Percentiles rank a stretch among this genome's conserved stretches.
These are phyloP conservation scores for Globisporangium perplexum DNA, from an alignment of 352 stramenopile species.

Conservation along the genomic window DNA sequence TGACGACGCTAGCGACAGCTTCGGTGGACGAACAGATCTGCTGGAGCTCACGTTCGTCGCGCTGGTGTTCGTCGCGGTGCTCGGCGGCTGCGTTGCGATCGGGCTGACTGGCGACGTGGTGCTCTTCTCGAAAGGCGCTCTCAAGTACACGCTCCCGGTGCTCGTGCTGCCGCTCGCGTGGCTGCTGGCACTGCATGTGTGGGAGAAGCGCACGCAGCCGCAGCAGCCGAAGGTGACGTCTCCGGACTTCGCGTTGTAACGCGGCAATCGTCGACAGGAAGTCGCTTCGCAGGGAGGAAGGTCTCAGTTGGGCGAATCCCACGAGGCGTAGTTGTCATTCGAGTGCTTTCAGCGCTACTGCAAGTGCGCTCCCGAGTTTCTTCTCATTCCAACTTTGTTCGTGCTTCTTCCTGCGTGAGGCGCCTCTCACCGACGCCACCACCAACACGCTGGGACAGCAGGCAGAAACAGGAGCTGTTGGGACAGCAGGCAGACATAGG, in stretches of 20 bases:
- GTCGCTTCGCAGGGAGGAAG: too few relatives aligned
- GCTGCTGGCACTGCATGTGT: constrained; percentile 38
- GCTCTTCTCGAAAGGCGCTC: constrained; percentile 22
- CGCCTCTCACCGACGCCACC: too few relatives aligned
- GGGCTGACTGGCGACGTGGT: constrained; percentile 31
- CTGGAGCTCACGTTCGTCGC: constrained; percentile 28
- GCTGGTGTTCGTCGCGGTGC: constrained; percentile 19
- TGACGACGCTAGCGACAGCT: background rate
- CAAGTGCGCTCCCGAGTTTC: too few relatives aligned
- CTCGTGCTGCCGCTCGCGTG: constrained; percentile 40
- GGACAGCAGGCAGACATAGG: too few relatives aligned
- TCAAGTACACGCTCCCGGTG: constrained; percentile 41
- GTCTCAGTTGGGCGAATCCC: too few relatives aligned
- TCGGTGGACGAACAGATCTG: constrained; percentile 19
- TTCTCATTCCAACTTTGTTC: too few relatives aligned
- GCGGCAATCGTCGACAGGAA: too few relatives aligned
- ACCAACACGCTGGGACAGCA: too few relatives aligned
- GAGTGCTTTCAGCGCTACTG: too few relatives aligned
- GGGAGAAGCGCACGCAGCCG: constrained; percentile 21
- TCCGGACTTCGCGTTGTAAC: background rate
- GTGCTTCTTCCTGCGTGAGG: too few relatives aligned
- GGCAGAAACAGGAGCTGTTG: too few relatives aligned
- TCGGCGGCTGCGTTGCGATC: constrained; percentile 30
- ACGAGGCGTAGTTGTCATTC: too few relatives aligned
- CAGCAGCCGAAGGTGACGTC: constrained; percentile 8